Evolutionary conservation across 2,329 filamentous ascomycete species (phyloP).

Genomic region (Alternaria triticina): DNA sequence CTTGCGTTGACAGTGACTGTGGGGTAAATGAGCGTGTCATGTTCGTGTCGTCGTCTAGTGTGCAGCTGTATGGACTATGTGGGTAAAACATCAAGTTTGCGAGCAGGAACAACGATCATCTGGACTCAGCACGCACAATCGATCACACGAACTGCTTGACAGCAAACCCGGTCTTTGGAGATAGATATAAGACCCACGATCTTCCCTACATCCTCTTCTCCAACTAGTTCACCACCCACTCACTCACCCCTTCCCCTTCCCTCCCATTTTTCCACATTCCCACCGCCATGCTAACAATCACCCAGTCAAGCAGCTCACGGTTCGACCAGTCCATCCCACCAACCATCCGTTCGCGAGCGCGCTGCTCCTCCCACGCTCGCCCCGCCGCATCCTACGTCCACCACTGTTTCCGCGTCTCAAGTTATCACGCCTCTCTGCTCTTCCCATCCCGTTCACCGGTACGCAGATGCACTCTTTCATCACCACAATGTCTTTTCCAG

Average conservation of each 20-base stretch:
- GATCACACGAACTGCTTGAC: not conserved
- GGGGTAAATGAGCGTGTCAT: rapidly evolving
- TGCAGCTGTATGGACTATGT: not conserved
- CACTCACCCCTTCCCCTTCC: not conserved
- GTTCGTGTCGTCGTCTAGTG: not conserved
- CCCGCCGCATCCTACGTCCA: too few relatives aligned
- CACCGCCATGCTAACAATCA: not conserved
- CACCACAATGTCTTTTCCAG: too few relatives aligned
- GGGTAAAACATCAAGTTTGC: not conserved
- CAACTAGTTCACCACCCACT: not conserved
- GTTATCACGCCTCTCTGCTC: too few relatives aligned
- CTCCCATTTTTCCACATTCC: too few relatives aligned
- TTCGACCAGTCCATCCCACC: not conserved
- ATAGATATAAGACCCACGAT: not conserved
- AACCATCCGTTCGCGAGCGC: not conserved
- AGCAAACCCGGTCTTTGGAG: not conserved
- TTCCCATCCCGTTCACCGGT: too few relatives aligned
- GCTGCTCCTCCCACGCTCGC: too few relatives aligned
- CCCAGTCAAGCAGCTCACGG: not conserved
- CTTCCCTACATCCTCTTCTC: not conserved
- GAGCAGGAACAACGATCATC: not conserved
- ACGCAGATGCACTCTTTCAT: too few relatives aligned
- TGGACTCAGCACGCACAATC: not conserved
- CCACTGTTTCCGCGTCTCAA: too few relatives aligned
- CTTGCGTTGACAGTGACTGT: not conserved